Evolutionary conservation across 2,329 filamentous ascomycete genomes (phyloP).

Genomic region (Colletotrichum spaethianum): DNA sequence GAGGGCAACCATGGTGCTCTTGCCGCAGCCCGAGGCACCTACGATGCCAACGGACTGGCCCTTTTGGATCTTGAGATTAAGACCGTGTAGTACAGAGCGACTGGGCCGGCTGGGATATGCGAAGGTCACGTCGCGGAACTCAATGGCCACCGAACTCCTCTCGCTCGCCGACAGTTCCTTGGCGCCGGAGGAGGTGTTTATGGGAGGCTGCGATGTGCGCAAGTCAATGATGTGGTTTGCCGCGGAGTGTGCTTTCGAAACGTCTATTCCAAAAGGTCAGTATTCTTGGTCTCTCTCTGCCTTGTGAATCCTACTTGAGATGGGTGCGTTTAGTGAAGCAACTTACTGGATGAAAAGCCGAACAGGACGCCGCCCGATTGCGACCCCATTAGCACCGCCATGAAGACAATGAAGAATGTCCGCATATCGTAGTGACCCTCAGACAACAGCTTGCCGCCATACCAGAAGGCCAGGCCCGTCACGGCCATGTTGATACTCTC

Average conservation of each 20-base stretch:
- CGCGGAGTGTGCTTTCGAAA: background rate
- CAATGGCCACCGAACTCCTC: constrained; percentile 49
- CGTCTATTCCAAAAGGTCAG: constrained; percentile 17
- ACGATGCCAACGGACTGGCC: constrained; percentile 68
- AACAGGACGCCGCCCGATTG: constrained; percentile 47
- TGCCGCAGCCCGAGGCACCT: constrained; percentile 69
- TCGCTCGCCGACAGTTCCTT: constrained; percentile 45
- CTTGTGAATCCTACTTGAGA: background rate
- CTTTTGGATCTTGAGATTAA: constrained; percentile 53
- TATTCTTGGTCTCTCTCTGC: constrained; percentile 52
- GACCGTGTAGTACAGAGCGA: constrained; percentile 48
- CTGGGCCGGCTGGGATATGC: constrained; percentile 61
- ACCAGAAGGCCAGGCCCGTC: background rate
- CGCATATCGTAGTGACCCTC: background rate
- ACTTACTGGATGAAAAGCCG: constrained; percentile 53
- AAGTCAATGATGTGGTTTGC: constrained; percentile 5
- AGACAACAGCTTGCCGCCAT: background rate
- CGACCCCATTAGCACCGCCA: constrained; percentile 53
- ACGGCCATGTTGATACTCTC: constrained; percentile 3
- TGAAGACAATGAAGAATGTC: constrained; percentile 58
- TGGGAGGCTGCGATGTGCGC: constrained; percentile 43
- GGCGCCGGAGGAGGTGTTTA: constrained; percentile 55
- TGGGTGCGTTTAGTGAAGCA: constrained; percentile 8
- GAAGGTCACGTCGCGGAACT: constrained; percentile 55
- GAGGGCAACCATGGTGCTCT: constrained; percentile 71